These are phyloP conservation scores for Melanomma pulvis-pyrius DNA, from an alignment of 495 filamentous ascomycete genomes.

Conservation along the genomic window DNA sequence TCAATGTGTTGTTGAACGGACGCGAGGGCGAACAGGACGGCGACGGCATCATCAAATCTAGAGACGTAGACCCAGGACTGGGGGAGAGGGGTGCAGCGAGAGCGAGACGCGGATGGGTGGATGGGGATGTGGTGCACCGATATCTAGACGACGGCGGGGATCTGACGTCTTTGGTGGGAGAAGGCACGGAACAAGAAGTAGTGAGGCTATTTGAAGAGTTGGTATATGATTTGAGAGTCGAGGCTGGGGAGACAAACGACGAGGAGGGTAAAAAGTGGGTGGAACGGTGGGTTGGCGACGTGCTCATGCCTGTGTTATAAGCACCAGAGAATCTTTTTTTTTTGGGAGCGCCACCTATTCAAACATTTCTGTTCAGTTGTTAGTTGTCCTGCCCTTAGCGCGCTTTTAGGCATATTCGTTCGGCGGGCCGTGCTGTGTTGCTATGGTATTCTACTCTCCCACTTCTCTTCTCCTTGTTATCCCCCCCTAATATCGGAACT, in stretches of 20 bases:
- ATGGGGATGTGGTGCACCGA: conserved; percentile 14
- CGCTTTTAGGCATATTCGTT: too few species aligned
- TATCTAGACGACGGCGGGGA: not conserved
- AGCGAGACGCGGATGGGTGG: not conserved
- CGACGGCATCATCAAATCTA: not conserved
- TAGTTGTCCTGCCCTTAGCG: not conserved
- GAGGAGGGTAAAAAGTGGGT: not conserved
- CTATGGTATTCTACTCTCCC: too few species aligned
- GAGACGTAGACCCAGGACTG: conserved; percentile 1
- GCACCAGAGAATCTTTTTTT: too few species aligned
- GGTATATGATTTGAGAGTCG: not conserved
- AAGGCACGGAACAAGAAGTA: not conserved
- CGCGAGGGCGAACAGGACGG: not conserved
- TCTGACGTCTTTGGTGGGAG: not conserved
- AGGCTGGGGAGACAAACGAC: not conserved
- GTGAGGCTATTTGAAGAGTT: not conserved
- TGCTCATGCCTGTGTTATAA: conserved; percentile 10
- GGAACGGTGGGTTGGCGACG: not conserved
- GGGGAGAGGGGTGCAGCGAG: not conserved
- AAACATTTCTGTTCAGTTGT: too few species aligned
- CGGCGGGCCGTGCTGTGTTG: too few species aligned
- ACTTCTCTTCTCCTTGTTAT: too few species aligned
- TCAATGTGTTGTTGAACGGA: not conserved
- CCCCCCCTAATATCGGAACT: too few species aligned
- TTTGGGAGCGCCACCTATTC: too few species aligned